Evolutionary conservation across 2,329 filamentous ascomycete genomes (phyloP), one percentile per base, ranked within the genome.

Genomic region (Monosporascus ibericus): DNA sequence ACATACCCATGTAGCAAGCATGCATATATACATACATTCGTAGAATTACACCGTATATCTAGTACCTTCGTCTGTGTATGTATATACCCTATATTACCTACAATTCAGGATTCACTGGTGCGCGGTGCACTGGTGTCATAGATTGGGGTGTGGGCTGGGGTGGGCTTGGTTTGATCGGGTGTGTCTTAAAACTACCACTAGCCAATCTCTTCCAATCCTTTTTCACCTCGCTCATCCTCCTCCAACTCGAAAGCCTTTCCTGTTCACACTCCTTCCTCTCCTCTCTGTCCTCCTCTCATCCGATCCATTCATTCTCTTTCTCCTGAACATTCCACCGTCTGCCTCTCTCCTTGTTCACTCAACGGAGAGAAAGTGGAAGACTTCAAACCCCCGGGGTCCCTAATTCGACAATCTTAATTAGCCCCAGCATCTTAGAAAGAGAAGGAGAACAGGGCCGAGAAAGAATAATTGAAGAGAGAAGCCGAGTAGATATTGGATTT

Each of bases 141-240:
- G 9, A 15, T 36, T 47, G 18, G 40, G 48, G 49, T 18, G 49
- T 51, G 39, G 49, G 47, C 48, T 53, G 48, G 51, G 36, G 48
- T 53, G 39, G 38, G 44, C 40, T 44, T 44, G 40, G 25, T 20
- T 24, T 22, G 40, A 25, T 20, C 40, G 9, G 40, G 40, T 44
- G 40, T 70, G 71, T 73, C 70, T 75, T 73, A 73, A 74, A 72
- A 68, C 68, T 69, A 70, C 68, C 65, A 65, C 66, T 68, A 66
- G 63, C 68, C 66, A 69, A 66, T 78, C 73, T 77, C 72, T 73
- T 74, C 76, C 76, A 77, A 74, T 79, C 77, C 76, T 75, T 77
- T 75, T 75, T 73, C 73, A 69, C 74, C 72, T 74, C 70, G 71
- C 74, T 70, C 70, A 72, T 77, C 73, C 73, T 78, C 71, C 72